A percentile compares a stretch with the other conserved stretches of the same genome.
phyloP scores from a whole-genome alignment of 2,329 filamentous ascomycete genomes.

The Coleophoma cylindrospora region DNA sequence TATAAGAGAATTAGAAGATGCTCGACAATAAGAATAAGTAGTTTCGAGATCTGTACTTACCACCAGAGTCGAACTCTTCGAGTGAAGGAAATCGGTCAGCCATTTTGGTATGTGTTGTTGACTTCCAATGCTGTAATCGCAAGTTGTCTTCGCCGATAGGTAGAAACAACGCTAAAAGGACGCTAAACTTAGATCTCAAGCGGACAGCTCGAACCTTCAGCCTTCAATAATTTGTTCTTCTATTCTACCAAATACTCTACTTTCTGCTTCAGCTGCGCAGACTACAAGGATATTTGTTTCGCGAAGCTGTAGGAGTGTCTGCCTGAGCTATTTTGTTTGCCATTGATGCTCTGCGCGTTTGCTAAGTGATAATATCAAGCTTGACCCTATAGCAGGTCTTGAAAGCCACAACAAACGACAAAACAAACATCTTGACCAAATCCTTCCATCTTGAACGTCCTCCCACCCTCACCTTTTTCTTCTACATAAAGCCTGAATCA shows the following conservation, averaged over 20 bases:
- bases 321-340: background rate
- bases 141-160: background rate
- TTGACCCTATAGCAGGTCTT: background rate
- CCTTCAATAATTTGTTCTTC: background rate
- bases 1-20: conserved; percentile 27
- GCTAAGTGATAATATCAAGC: background rate
- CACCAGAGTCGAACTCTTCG: conserved; percentile 53
- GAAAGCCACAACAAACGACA: background rate
- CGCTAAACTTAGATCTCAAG: background rate
- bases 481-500: conserved; percentile 31
- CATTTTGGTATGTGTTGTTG: conserved; percentile 33
- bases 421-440: background rate
- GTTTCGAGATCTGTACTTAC: conserved; percentile 18
- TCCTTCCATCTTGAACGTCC: background rate
- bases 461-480: background rate
- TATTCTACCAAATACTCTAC: too few relatives aligned
- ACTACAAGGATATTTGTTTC: background rate
- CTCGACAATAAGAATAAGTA: conserved; percentile 9
- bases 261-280: too few relatives aligned
- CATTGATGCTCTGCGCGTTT: background rate
- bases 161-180: background rate
- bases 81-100: conserved; percentile 55
- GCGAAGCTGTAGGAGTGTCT: background rate
- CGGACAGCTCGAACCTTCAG: background rate
- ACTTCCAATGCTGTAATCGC: background rate